Evolutionary conservation across 2,329 filamentous ascomycete genomes (phyloP).

Genomic region (Alternaria metachromatica): DNA sequence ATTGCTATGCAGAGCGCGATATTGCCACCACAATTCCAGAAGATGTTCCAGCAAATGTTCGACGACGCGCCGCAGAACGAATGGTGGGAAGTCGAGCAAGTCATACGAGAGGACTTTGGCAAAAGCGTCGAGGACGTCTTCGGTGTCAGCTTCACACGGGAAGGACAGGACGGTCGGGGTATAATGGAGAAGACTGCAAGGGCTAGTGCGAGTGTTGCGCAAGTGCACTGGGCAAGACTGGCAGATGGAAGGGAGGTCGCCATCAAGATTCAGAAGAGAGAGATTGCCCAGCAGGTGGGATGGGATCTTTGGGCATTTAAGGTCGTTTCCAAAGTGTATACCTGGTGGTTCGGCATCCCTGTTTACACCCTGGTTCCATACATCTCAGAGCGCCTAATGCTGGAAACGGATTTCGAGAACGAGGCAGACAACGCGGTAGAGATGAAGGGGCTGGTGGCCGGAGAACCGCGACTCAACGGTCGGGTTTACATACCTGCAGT

Average conservation of each 20-base stretch:
- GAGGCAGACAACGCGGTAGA: constrained; percentile 87
- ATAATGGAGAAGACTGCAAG: constrained; percentile 75
- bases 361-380: constrained; percentile 90
- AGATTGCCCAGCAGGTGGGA: constrained; percentile 87
- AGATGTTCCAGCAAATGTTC: constrained; percentile 96
- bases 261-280: constrained; percentile 94
- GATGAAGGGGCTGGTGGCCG: constrained; percentile 78
- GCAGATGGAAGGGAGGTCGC: constrained; percentile 89
- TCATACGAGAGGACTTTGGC: constrained; percentile 87
- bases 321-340: constrained; percentile 83
- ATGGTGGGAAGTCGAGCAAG: constrained; percentile 84
- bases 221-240: constrained; percentile 93
- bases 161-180: constrained; percentile 60
- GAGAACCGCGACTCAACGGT: constrained; percentile 76
- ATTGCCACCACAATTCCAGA: constrained; percentile 90
- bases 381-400: constrained; percentile 85
- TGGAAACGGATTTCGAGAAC: constrained; percentile 94
- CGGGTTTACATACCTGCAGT: constrained; percentile 89
- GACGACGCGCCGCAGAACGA: constrained; percentile 94
- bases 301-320: constrained; percentile 98
- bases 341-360: constrained; percentile 89
- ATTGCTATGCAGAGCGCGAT: constrained; percentile 98
- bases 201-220: constrained; percentile 89
- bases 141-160: constrained; percentile 79
- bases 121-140: constrained; percentile 88